Evolutionary conservation across 2,329 filamentous ascomycete species (phyloP).

Genomic region (Verticillium nonalfalfae): DNA sequence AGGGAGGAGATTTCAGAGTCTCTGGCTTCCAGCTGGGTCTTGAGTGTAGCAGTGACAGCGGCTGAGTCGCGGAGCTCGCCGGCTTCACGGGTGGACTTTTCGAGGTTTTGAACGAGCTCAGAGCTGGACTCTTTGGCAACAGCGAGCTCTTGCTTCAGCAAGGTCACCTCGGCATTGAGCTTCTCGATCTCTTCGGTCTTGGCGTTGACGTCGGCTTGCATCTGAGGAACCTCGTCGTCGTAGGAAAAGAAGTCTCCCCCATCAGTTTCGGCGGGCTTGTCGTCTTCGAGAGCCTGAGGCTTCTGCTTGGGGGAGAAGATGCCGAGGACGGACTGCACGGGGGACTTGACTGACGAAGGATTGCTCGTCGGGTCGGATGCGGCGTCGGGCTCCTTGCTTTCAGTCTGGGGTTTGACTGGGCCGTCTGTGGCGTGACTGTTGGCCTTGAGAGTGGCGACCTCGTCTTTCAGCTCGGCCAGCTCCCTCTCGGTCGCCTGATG

Average conservation of each 20-base stretch:
- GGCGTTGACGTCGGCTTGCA: slow-evolving; percentile 68
- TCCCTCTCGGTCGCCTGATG: slow-evolving; percentile 64
- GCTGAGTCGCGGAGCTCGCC: slow-evolving; percentile 35
- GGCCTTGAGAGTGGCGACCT: slow-evolving; percentile 43
- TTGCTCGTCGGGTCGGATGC: not conserved
- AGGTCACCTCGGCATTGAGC: slow-evolving; percentile 62
- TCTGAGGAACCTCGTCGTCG: slow-evolving; percentile 75
- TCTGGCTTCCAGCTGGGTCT: slow-evolving; percentile 41
- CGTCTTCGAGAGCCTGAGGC: slow-evolving; percentile 22
- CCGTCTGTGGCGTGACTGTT: slow-evolving; percentile 24
- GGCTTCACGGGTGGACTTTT: slow-evolving; percentile 61
- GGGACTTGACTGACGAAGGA: slow-evolving; percentile 34
- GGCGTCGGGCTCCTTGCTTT: slow-evolving; percentile 6
- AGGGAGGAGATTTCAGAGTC: slow-evolving; percentile 42
- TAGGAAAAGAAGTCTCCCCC: slow-evolving; percentile 77
- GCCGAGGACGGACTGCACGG: slow-evolving; percentile 38
- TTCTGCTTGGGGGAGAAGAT: slow-evolving; percentile 44
- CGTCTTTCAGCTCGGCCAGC: slow-evolving; percentile 47
- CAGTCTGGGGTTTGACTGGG: slow-evolving; percentile 16
- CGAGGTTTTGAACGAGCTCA: slow-evolving; percentile 60
- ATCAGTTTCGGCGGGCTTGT: slow-evolving; percentile 21
- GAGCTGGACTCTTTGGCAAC: slow-evolving; percentile 65
- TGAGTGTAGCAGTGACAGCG: slow-evolving; percentile 35
- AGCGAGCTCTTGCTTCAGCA: slow-evolving; percentile 63
- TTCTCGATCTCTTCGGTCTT: slow-evolving; percentile 65